Evolutionary conservation across 129 eudicot species (phyloP).

Genomic region (Tanacetum coccineum): DNA sequence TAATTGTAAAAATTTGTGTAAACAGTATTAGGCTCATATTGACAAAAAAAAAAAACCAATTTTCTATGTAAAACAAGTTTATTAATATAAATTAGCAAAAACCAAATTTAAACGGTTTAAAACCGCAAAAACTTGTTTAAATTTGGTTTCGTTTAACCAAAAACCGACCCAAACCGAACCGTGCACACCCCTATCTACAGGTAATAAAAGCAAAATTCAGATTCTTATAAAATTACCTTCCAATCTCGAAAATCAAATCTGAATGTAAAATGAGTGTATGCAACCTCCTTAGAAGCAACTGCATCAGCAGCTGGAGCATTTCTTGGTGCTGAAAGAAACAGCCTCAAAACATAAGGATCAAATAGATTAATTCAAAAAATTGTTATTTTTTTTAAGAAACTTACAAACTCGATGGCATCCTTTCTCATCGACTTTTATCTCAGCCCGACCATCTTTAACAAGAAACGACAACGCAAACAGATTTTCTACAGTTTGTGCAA

Average conservation of each 20-base stretch:
- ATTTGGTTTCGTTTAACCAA: too few relatives aligned
- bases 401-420: conserved; percentile 82
- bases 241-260: conserved; percentile 84
- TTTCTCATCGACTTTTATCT: conserved; percentile 58
- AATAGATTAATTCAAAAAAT: neutral
- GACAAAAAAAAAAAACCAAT: too few relatives aligned
- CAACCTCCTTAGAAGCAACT: conserved; percentile 70
- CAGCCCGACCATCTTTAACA: conserved; percentile 88
- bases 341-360: conserved; percentile 5
- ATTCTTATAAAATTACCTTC: conserved; percentile 52
- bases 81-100: too few relatives aligned
- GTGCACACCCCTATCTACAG: too few relatives aligned
- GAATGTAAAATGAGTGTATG: conserved; percentile 77
- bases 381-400: conserved; percentile 12
- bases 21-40: too few relatives aligned
- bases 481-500: conserved; percentile 92
- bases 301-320: conserved; percentile 92
- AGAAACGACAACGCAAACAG: conserved; percentile 88
- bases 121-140: too few relatives aligned
- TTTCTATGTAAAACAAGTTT: too few relatives aligned
- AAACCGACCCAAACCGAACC: too few relatives aligned
- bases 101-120: too few relatives aligned
- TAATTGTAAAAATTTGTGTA: too few relatives aligned
- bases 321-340: conserved; percentile 61
- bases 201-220: neutral